Conservation (phyloP, 2,329 filamentous ascomycete species). For the Aspergillus ibericus region DNA sequence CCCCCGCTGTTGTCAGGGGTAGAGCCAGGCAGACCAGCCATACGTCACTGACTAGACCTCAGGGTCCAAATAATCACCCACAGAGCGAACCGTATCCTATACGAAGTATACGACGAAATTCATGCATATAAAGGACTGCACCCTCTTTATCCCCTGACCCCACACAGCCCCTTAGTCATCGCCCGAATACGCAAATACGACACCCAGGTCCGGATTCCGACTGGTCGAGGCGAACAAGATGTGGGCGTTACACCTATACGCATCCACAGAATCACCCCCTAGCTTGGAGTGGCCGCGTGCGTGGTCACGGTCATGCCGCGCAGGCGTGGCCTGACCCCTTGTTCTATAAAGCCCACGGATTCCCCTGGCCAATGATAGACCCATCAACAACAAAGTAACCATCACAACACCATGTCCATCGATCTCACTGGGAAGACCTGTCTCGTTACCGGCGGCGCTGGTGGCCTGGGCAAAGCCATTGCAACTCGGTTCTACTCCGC, state of each 20-base stretch:
- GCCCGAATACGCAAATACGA: conserved; percentile 7
- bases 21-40: background rate
- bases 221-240: background rate
- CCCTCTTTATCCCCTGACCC: background rate
- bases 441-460: conserved; percentile 38
- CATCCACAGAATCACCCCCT: background rate
- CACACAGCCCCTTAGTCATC: background rate
- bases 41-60: background rate
- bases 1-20: no score
- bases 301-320: background rate
- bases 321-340: background rate
- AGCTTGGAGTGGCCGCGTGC: background rate
- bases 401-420: background rate
- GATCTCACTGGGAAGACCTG: conserved; percentile 26
- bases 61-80: background rate
- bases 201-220: background rate
- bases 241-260: background rate
- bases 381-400: background rate
- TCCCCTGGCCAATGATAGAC: background rate
- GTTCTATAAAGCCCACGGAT: background rate
- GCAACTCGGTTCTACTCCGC: conserved; percentile 34
- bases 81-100: background rate
- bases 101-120: background rate
- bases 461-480: conserved; percentile 42
- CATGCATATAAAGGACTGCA: background rate